phyloP scores from a whole-genome alignment of 2,329 filamentous ascomycete species.

The Pyrenophora graminea region DNA sequence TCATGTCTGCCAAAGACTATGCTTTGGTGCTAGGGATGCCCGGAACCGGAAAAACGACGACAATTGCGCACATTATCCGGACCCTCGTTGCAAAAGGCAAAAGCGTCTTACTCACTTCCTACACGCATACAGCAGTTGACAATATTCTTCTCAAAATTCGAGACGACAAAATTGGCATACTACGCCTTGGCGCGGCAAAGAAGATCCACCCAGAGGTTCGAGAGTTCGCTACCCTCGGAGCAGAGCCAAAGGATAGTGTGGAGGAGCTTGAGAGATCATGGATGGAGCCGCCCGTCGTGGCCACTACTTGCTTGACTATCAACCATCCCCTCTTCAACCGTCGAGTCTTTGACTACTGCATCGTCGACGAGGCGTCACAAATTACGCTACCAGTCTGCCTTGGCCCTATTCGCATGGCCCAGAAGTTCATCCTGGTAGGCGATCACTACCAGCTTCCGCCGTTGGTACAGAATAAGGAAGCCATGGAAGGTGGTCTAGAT shows the following conservation, averaged over 20 bases:
- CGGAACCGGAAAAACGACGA: conserved; percentile 96
- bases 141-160: conserved; percentile 95
- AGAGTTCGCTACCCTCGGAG: conserved; percentile 79
- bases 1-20: conserved; percentile 94
- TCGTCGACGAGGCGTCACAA: conserved; percentile 96
- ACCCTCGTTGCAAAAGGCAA: conserved; percentile 87
- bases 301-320: conserved; percentile 91
- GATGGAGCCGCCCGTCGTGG: conserved; percentile 85
- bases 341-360: conserved; percentile 94
- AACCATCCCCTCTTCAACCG: conserved; percentile 87
- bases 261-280: conserved; percentile 84
- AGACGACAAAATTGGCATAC: conserved; percentile 73
- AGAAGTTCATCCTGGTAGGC: conserved; percentile 90
- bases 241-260: conserved; percentile 72
- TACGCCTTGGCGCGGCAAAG: conserved; percentile 81
- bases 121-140: conserved; percentile 97
- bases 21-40: conserved; percentile 98
- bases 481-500: conserved; percentile 82
- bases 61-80: conserved; percentile 94
- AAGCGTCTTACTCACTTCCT: conserved; percentile 89
- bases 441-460: conserved; percentile 97
- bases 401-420: conserved; percentile 89
- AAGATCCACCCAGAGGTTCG: conserved; percentile 90
- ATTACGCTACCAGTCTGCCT: conserved; percentile 95
- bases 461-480: conserved; percentile 89